Conservation (phyloP, 2,329 filamentous ascomycete species). For the Celoporthe dispersa region DNA sequence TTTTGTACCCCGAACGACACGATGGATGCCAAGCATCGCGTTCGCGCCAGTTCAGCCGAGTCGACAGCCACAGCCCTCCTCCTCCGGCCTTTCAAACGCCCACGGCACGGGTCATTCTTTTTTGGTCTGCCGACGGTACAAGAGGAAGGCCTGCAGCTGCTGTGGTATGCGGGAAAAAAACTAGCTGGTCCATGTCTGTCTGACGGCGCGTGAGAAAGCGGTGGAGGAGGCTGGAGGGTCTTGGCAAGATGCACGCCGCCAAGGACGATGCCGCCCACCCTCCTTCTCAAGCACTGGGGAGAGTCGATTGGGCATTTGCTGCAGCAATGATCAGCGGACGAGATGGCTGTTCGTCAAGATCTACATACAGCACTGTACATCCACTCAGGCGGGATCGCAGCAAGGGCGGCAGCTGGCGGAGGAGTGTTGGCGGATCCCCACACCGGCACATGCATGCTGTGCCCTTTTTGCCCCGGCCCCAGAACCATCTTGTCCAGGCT, state of each 20-base stretch:
- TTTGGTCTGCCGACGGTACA: conserved; percentile 4
- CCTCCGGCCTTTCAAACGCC: too few species aligned
- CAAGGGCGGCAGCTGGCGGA: not conserved
- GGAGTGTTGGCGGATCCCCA: not conserved
- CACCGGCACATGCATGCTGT: not conserved
- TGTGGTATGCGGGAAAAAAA: too few species aligned
- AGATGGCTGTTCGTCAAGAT: not conserved
- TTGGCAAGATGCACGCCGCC: conserved; percentile 20
- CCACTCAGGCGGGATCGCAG: not conserved
- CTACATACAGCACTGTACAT: not conserved
- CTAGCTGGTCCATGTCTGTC: not conserved
- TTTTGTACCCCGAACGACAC: not conserved
- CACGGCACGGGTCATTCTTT: conserved; percentile 11
- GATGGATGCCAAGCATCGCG: conserved; percentile 2
- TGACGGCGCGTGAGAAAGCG: not conserved
- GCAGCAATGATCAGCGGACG: not conserved
- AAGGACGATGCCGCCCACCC: not conserved
- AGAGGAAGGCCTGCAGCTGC: not conserved
- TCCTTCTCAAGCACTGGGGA: not conserved
- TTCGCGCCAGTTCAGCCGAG: not conserved
- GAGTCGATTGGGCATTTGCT: not conserved
- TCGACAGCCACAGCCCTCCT: not conserved
- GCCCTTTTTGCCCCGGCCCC: not conserved
- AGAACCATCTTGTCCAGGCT: not conserved
- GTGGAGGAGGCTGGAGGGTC: conserved; percentile 9